Base-by-base conservation (phyloP, 176 grass and related monocot species). In the Melocanna baccifera region DNA sequence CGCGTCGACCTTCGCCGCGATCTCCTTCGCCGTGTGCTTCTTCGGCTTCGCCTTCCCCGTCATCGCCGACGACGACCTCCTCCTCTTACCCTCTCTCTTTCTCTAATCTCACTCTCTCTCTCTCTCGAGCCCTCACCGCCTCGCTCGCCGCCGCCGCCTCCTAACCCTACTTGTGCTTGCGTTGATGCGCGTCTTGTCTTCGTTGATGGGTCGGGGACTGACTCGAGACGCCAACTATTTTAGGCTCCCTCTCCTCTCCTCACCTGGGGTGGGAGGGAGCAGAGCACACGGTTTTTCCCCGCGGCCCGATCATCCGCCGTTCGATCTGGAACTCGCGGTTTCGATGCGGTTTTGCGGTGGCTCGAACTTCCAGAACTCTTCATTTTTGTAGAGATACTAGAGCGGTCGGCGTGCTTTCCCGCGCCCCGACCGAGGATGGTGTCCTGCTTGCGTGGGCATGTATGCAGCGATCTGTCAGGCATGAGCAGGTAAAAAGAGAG, bases 1-100 rank as follows among this genome's bases (percentile, higher is more conserved):
- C 76, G 96, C 96, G 84, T 96, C 96, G 69, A 92, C 26, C 93
- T 99, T 99, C 32, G 91, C 23, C 1, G 93, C 91, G 76, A 94
- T 92, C 96, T 99, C 96, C 93, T 99, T 99, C 70, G 96, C 96
- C 64, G 96, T 99, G 93, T 99, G 96, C 93, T 99, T 99, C 96
- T 99, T 99, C 71, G 96, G 96, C 96, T 99, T 99, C 88, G 96
- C 96, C 89, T 99, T 99, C 70, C 96, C 96, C 84, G 96, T 99
- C 95, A 98, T 94, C 74, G 23, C 70, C 74, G 64, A 10, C 19
- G 53, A 8, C 36, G 37, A 39, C 37, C 62, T 9, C 13, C 51
- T 42, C 48, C 65, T 41, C 46, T 18, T 1, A 12, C 34, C 34
- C 34, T 34, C 3, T 1, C 62, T 9, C 13, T 40, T 42, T 37